Evolutionary conservation across 371 early-diverging fungal species (phyloP), one percentile per base, ranked within the genome.

Genomic region (Mucor plumbeus): DNA sequence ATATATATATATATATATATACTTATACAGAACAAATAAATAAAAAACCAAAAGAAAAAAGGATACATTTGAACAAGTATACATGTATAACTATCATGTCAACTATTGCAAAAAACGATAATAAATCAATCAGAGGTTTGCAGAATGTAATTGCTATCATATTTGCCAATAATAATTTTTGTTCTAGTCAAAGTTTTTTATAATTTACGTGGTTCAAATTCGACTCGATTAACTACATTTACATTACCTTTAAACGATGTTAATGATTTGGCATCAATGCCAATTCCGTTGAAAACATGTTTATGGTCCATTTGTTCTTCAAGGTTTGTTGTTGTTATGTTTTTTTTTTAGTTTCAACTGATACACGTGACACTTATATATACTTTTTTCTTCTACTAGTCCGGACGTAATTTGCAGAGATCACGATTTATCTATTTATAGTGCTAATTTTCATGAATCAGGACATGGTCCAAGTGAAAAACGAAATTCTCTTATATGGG

Each of bases 371-470:
- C 58, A 61, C 54, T 57, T 60, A 47, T 35, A 31, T n/a, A 67
- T 26, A 59, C 55, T 48, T 59, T 17, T 3, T 26, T 26, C 26
- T 26, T 59, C 26, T 21, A 62, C 38, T 63, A 83, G 83, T 59
- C 83, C 83, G 39, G 83, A 83, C 50, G 77, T 83, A 34, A 70
- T 83, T 31, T 83, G 83, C 55, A 80, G 68, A 64, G 74, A 77
- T 54, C 79, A 80, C 59, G 83, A 83, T 57, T 65, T 77, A 38
- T 73, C 83, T 39, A 69, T 83, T 35, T 83, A 83, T 53, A 76
- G 78, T 40, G 83, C 79, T 33, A 78, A 77, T 66, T 77, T 77
- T 38, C 70, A 75, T 55, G 83, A 83, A 60, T 67, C 78, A n/a
- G 63, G 65, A 50, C 41, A 48, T 71, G 59, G 56, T 15, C 54